Conservation (phyloP, 2,329 filamentous ascomycete species). For the Tolypocladium cylindrosporum region DNA sequence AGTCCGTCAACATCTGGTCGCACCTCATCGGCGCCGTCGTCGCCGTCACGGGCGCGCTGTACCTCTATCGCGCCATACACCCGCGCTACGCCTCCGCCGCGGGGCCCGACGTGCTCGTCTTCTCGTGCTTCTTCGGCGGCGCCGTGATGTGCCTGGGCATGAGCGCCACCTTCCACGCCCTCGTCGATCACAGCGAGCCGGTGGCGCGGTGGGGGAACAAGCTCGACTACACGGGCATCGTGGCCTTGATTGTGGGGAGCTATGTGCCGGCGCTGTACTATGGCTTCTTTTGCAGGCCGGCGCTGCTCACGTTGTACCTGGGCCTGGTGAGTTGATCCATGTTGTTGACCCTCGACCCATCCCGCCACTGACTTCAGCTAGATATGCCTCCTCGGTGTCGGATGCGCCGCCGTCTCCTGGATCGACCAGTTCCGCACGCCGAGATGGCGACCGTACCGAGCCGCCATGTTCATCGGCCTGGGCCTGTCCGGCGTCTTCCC, state of each 20-base stretch:
- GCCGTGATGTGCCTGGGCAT: constrained; percentile 65
- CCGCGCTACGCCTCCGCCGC: constrained; percentile 58
- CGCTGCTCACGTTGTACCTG: constrained; percentile 62
- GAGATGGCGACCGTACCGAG: constrained; percentile 72
- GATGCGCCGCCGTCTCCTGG: constrained; percentile 67
- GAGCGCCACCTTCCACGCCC: constrained; percentile 76
- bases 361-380: constrained; percentile 22
- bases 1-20: constrained; percentile 54
- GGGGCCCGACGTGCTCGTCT: constrained; percentile 56
- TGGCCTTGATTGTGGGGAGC: constrained; percentile 81
- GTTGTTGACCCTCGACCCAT: too few relatives aligned
- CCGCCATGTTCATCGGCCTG: constrained; percentile 81
- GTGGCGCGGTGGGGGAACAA: constrained; percentile 84
- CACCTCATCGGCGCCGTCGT: constrained; percentile 55
- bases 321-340: constrained; percentile 48
- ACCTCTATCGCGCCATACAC: constrained; percentile 47
- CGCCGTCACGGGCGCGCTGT: constrained; percentile 39
- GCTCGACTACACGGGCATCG: constrained; percentile 89
- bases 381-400: constrained; percentile 71
- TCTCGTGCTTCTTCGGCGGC: constrained; percentile 70
- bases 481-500: constrained; percentile 78
- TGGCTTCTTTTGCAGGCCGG: constrained; percentile 63
- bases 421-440: constrained; percentile 78
- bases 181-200: constrained; percentile 71
- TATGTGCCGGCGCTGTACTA: constrained; percentile 86